Evolutionary conservation across 139 green algal species (phyloP).

Genomic region (Marvania coccoides): DNA sequence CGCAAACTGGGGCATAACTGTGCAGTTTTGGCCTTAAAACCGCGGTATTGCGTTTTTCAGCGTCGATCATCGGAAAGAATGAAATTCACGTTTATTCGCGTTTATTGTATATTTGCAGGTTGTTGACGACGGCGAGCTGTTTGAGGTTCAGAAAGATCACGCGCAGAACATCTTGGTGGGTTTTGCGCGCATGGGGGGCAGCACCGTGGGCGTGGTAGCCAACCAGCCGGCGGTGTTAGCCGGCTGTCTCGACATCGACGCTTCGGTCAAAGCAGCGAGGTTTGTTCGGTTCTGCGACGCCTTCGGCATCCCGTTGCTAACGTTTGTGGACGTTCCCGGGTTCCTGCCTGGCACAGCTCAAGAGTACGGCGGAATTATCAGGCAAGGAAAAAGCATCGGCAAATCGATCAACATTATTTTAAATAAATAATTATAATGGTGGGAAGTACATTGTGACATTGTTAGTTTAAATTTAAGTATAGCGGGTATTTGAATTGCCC

Average conservation of each 20-base stretch:
- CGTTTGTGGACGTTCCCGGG: constrained; percentile 62
- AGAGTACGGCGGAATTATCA: constrained; percentile 57
- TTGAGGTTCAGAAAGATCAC: constrained; percentile 51
- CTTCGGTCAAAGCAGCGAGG: constrained; percentile 53
- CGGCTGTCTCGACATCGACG: constrained; percentile 65
- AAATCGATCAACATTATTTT: no score
- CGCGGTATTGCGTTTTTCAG: no score
- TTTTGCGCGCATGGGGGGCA: constrained; percentile 50
- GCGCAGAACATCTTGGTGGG: constrained; percentile 59
- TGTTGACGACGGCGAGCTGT: constrained; percentile 50
- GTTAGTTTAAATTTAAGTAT: no score
- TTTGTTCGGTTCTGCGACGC: constrained; percentile 70
- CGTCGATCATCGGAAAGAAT: neutral
- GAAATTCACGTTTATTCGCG: no score
- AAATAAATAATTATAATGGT: no score
- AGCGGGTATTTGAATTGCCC: no score
- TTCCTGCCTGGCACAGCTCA: constrained; percentile 55
- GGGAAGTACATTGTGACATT: no score
- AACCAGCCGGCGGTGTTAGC: constrained; percentile 59
- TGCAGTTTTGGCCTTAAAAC: no score
- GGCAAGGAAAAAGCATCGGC: no score
- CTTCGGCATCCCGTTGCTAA: constrained; percentile 65
- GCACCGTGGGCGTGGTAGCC: constrained; percentile 57
- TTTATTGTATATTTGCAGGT: constrained; percentile 32
- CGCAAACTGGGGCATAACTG: no score